Evolutionary conservation across 352 stramenopile species (phyloP), one percentile per base, ranked within the genome.

Genomic region (Phytopythium mirpurense): DNA sequence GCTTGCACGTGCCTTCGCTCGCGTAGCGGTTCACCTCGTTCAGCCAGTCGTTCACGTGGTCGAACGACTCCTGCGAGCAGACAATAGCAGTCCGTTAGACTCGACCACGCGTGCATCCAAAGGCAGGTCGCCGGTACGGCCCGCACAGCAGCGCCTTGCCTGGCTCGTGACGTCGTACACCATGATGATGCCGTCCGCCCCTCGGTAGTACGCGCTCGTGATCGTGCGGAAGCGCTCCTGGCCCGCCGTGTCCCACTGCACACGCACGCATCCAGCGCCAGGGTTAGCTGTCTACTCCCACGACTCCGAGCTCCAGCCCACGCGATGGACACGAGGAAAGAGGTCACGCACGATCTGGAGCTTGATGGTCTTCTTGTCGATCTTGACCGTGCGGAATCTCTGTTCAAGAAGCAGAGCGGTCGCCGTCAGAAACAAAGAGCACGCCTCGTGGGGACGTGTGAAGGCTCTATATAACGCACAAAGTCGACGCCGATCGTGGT

Each of bases 1-100:
- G 84, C 76, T 99, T 99, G 71, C 98, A 98, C 16, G 98, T 96
- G 73, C 98, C 97, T 75, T 99, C 95, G 54, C 87, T 98, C 15
- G 96, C 96, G 81, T 99, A 99, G 62, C 88, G 73, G 60, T 99
- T 96, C 67, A 99, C 98, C 83, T 99, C 97, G 64, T 98, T 95
- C 24, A 99, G 69, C 97, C 97, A 99, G 63, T 98, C 89, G 70
- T 98, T 99, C 26, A 99, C 96, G 74, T 99, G 98, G 72, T 99
- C 97, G 70, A 99, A 99, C 18, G 95, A 98, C 73, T 99, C 96
- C 73, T 97, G 57, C 19, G 12, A 11, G 8, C 19, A 19, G 14
- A 4, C n/a, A 29, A 21, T 24, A 43, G 31, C 21, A 10, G 10
- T 18, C 2, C 16, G 23, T 47, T 19, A 47, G 41, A 16, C n/a